phyloP scores from a whole-genome alignment of 805 yeast genomes.

The Jamesozyma spencerorum region DNA sequence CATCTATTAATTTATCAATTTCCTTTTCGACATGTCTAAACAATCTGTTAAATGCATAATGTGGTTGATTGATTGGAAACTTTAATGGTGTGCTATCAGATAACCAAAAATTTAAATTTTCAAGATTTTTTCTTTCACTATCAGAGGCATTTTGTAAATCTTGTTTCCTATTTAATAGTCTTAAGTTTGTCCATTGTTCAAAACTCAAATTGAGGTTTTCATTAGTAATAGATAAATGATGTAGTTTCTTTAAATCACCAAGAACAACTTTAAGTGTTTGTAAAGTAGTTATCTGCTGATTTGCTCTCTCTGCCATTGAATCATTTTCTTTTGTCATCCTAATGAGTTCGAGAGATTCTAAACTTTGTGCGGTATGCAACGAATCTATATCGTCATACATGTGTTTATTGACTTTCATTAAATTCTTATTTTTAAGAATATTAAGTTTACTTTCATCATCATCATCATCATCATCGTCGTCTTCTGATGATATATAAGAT shows the following conservation, averaged over 20 bases:
- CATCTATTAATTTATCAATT: constrained; percentile 5
- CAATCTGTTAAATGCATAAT: constrained; percentile 41
- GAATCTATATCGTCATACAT: background rate
- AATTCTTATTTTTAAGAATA: background rate
- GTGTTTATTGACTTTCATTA: background rate
- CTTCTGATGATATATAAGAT: too few species aligned
- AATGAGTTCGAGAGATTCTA: background rate
- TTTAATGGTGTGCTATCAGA: constrained; percentile 58
- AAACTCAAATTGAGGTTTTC: constrained; percentile 15
- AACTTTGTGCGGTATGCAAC: background rate
- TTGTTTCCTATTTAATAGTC: constrained; percentile 5
- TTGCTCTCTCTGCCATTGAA: background rate
- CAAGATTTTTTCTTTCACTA: background rate
- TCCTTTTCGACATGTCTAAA: constrained; percentile 20
- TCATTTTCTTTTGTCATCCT: background rate
- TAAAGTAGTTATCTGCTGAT: constrained; percentile 2
- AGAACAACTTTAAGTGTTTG: constrained; percentile 10
- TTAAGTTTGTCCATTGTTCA: constrained; percentile 20
- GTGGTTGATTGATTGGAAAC: constrained; percentile 60
- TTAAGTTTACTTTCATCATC: background rate
- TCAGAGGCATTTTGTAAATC: background rate
- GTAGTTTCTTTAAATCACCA: constrained; percentile 15
- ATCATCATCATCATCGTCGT: background rate
- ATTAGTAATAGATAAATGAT: constrained; percentile 12
- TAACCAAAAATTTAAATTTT: constrained; percentile 45